phyloP scores from a whole-genome alignment of 768 basidiomycete species.

The Kwoniella botswanensis region DNA sequence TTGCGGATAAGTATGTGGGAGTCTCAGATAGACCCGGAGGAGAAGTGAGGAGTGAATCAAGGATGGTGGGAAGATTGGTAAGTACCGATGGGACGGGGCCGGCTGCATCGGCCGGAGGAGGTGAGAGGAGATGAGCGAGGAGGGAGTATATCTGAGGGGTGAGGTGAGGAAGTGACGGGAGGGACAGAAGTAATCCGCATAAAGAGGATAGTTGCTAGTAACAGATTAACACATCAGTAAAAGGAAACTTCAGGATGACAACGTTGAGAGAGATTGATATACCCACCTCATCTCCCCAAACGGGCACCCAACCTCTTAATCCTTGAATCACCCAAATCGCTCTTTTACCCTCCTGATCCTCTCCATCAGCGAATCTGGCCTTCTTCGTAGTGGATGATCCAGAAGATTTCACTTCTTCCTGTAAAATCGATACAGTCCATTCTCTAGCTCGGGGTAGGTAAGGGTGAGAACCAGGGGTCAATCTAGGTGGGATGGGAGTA shows the following conservation, averaged over 20 bases:
- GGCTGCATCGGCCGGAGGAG: slow-evolving; percentile 45
- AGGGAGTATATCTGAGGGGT: slow-evolving; percentile 86
- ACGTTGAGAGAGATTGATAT: too few relatives aligned
- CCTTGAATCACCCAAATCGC: slow-evolving; percentile 63
- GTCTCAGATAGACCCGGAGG: slow-evolving; percentile 52
- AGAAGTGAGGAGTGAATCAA: slow-evolving; percentile 55
- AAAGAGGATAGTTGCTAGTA: slow-evolving; percentile 73
- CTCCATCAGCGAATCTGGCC: slow-evolving; percentile 63
- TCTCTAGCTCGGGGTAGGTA: slow-evolving; percentile 81
- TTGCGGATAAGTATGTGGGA: slow-evolving; percentile 53
- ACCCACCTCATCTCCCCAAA: slow-evolving; percentile 67
- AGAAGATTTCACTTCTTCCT: slow-evolving; percentile 67
- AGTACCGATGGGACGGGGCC: slow-evolving; percentile 45
- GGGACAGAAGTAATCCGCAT: slow-evolving; percentile 71
- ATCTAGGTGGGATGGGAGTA: slow-evolving; percentile 75
- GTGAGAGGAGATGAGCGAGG: slow-evolving; percentile 75
- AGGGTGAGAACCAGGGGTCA: slow-evolving; percentile 70
- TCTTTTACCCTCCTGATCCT: slow-evolving; percentile 70
- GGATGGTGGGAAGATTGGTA: slow-evolving; percentile 54
- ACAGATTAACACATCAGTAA: not conserved
- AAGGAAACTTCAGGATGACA: too few relatives aligned
- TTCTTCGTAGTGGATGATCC: slow-evolving; percentile 56
- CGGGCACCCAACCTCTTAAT: slow-evolving; percentile 66
- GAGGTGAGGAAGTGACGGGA: slow-evolving; percentile 86
- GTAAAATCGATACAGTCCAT: slow-evolving; percentile 73